Base-by-base conservation (phyloP, 2,329 filamentous ascomycete species). In the Hypoxylon sp. region DNA sequence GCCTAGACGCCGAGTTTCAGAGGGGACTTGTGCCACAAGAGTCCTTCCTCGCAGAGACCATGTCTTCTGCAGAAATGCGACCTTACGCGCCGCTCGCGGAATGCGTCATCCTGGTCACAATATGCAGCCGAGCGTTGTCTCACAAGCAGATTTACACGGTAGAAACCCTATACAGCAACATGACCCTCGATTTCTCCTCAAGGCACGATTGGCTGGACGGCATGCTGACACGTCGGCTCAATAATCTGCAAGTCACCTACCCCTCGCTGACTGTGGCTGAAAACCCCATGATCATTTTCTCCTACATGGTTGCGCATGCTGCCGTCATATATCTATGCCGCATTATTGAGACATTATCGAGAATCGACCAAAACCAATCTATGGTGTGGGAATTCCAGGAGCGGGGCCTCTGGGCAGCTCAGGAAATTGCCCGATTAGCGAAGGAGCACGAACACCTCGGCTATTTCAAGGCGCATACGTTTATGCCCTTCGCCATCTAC, bases 101-200 rank as follows among this genome's bases (percentile, higher is more conserved):
- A 59, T 68, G 66, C 59, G 59, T 66, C 14, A 68, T 68, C 36
- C 55, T 68, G 12, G 49, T 64, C 48, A 68, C 66, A 14, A 68
- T 68, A 30, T 68, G 66, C 59, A 68, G 66, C 22, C 51, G 66
- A 48, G 66, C 63, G 30, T 45, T 68, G 14, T 64, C 63, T 18
- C 66, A 68, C 40, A 66, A 65, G 49, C 66, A 68, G 30, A 68
- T 68, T 20, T 68, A 61, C 45, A 64, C 66, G 6, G 61, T 68
- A 64, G 66, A 68, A 36, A 55, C 59, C 11, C 45, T 68, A 33
- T 68, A 66, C 30, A 68, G 63, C 59, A 66, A 59, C 48, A 64
- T 64, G 8, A 55, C 63, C 8, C 59, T 68, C 12, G 66, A 68
- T 36, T 68, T 68, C 44, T 55, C 63, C 5, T 64, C 63, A 12